A percentile compares a stretch with the other conserved stretches of the same genome.
These are phyloP conservation scores for Phyllosticta ampelicida DNA, from an alignment of 2,329 filamentous ascomycete genomes.

Conservation along the genomic window DNA sequence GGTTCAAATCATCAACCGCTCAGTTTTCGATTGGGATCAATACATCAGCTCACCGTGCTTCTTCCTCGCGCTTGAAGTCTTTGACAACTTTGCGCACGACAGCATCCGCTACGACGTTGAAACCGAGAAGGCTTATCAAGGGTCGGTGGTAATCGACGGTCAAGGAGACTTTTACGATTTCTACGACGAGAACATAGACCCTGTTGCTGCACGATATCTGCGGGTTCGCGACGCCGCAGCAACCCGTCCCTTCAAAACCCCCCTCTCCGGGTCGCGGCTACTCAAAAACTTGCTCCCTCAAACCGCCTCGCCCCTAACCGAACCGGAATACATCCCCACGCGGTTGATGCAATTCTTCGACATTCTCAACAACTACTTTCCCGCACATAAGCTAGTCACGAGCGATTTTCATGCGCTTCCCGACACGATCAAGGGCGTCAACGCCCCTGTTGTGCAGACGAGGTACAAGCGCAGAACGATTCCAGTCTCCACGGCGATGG, in stretches of 20 bases:
- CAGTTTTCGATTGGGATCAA: slow-evolving; percentile 86
- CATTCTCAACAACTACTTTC: slow-evolving; percentile 78
- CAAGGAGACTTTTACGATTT: slow-evolving; percentile 92
- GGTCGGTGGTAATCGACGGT: slow-evolving; percentile 73
- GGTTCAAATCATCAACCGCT: slow-evolving; percentile 89
- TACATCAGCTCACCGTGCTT: slow-evolving; percentile 91
- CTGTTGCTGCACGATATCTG: slow-evolving; percentile 71
- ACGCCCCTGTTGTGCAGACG: slow-evolving; percentile 93
- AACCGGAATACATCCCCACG: slow-evolving; percentile 88
- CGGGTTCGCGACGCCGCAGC: slow-evolving; percentile 69
- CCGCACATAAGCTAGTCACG: slow-evolving; percentile 74
- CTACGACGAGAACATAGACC: slow-evolving; percentile 71
- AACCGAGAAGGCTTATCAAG: slow-evolving; percentile 77
- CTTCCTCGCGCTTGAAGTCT: slow-evolving; percentile 95
- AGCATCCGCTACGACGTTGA: slow-evolving; percentile 77
- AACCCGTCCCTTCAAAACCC: slow-evolving; percentile 48
- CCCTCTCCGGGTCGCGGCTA: slow-evolving; percentile 43
- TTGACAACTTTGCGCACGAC: slow-evolving; percentile 97
- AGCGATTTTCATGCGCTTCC: slow-evolving; percentile 86
- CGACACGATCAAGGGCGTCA: slow-evolving; percentile 71
- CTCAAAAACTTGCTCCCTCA: slow-evolving; percentile 55
- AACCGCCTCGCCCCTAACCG: slow-evolving; percentile 65
- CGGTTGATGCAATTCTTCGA: slow-evolving; percentile 95
- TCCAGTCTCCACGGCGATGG: slow-evolving; percentile 79
- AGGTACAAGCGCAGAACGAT: slow-evolving; percentile 79